These are phyloP conservation scores for Aurinia saxatilis DNA, from an alignment of 345 rosid genomes.

Conservation along the genomic window DNA sequence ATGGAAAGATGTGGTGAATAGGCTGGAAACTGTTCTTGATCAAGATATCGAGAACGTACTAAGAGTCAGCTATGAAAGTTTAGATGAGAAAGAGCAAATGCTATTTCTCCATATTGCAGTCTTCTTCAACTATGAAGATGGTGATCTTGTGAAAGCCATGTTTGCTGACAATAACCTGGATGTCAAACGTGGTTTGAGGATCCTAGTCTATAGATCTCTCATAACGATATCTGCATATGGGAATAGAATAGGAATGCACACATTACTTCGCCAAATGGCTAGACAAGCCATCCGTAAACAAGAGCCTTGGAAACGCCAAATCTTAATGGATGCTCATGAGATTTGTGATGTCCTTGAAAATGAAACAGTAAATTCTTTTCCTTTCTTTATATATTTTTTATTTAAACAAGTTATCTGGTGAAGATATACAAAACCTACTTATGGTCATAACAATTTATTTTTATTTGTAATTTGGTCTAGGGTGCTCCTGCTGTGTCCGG, in stretches of 20 bases:
- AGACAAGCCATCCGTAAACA: background rate
- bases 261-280: conserved; percentile 26
- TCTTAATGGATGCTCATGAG: too few relatives aligned
- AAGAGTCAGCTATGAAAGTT: conserved; percentile 18
- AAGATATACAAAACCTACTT: too few relatives aligned
- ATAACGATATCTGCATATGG: background rate
- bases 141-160: too few relatives aligned
- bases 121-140: too few relatives aligned
- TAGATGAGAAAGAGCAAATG: conserved; percentile 20
- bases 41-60: background rate
- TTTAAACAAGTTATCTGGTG: too few relatives aligned
- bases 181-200: background rate
- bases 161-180: background rate
- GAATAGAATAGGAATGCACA: conserved; percentile 17
- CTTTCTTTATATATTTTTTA: too few relatives aligned
- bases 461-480: background rate
- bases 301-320: conserved; percentile 17
- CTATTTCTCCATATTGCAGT: conserved; percentile 31
- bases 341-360: too few relatives aligned
- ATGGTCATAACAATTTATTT: too few relatives aligned
- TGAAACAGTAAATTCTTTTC: too few relatives aligned
- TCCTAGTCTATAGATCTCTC: conserved; percentile 19
- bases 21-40: background rate
- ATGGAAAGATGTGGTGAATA: conserved; percentile 17
- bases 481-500: conserved; percentile 8